Evolutionary conservation across 78 protist species (phyloP).

Genomic region (Paratrimastix pyriformis): DNA sequence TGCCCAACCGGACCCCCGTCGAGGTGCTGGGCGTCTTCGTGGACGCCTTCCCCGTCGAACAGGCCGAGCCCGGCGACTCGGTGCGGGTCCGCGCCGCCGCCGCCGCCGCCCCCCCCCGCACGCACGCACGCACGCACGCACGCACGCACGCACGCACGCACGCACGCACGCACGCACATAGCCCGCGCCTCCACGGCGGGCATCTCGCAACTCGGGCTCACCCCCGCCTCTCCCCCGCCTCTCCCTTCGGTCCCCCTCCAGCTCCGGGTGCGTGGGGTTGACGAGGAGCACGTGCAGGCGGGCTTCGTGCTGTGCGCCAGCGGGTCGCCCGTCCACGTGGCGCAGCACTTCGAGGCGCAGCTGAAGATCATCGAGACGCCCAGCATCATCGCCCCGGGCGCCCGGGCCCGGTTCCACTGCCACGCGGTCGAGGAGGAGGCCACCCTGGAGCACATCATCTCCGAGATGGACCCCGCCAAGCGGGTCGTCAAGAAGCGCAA

Average conservation of each 20-base stretch:
- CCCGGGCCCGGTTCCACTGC: neutral
- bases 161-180: neutral
- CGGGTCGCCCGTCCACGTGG: neutral
- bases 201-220: neutral
- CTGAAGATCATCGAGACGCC: neutral
- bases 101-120: too few relatives aligned
- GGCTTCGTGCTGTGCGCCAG: slow-evolving; percentile 7
- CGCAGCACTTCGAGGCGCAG: slow-evolving; percentile 5
- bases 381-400: neutral
- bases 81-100: neutral
- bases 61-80: slow-evolving; percentile 3
- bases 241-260: neutral
- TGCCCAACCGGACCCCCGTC: neutral
- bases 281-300: neutral
- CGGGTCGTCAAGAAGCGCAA: neutral
- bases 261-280: neutral
- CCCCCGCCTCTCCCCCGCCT: neutral
- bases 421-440: neutral
- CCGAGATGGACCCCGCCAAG: neutral
- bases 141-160: too few relatives aligned
- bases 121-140: too few relatives aligned
- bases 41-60: neutral
- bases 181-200: neutral
- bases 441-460: neutral
- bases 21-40: neutral